Percentiles rank a stretch among this genome's conserved stretches.
Evolutionary conservation across 1,284 basidiomycete species (phyloP).

Genomic region (Tetrapyrgos nigripes): DNA sequence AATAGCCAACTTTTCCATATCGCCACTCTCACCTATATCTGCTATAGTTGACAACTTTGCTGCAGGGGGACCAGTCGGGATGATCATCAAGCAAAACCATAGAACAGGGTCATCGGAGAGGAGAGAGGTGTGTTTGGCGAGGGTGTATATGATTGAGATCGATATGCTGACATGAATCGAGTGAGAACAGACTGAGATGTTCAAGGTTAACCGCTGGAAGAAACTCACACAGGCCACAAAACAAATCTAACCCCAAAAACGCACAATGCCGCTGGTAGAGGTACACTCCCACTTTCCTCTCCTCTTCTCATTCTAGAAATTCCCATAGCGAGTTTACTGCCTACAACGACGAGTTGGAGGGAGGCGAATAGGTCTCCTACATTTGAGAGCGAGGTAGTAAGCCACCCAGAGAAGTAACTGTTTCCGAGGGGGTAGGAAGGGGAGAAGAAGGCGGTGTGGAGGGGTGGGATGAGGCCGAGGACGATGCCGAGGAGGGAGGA

Average conservation of each 20-base stretch:
- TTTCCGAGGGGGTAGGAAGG: conserved; percentile 7
- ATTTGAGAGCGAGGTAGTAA: conserved; percentile 20
- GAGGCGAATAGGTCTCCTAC: conserved; percentile 21
- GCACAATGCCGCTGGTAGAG: conserved; percentile 6
- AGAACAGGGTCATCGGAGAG: conserved; percentile 21
- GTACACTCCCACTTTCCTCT: conserved; percentile 7
- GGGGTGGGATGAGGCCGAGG: conserved; percentile 3
- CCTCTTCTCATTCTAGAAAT: conserved; percentile 5
- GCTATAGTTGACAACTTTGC: conserved; percentile 18
- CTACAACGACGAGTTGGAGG: conserved; percentile 15
- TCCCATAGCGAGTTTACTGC: conserved; percentile 5
- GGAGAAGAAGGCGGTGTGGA: conserved; percentile 17
- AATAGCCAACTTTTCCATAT: conserved; percentile 20
- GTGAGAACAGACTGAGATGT: background rate
- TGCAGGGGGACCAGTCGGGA: conserved; percentile 24
- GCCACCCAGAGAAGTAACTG: conserved; percentile 19
- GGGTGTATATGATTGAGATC: conserved; percentile 19
- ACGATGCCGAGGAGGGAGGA: background rate
- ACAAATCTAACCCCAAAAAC: conserved; percentile 19
- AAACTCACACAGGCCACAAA: conserved; percentile 11
- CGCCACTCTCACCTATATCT: conserved; percentile 14
- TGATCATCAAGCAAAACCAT: conserved; percentile 26
- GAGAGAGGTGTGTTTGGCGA: conserved; percentile 17
- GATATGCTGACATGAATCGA: conserved; percentile 10
- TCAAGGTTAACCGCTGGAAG: background rate